Evolutionary conservation across 257 asterid genomes (phyloP), one percentile per base, ranked within the genome.

Genomic region (Solanum phureja): DNA sequence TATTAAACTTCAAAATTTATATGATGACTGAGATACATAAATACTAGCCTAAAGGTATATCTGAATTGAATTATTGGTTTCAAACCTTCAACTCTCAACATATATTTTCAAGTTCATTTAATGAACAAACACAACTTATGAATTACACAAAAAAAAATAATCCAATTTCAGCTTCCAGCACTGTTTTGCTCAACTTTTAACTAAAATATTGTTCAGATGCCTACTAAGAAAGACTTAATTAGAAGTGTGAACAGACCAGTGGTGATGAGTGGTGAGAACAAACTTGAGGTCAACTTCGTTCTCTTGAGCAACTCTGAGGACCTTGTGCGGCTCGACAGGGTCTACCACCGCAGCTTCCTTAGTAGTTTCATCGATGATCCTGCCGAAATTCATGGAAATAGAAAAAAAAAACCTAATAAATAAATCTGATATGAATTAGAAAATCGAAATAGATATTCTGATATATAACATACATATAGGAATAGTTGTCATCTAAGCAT

Each of bases 181-280:
- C 66, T 81, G 42, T 46, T 81, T 79, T 79, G 19, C 24, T 81
- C 66, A 44, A 44, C 85, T 8, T 7, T 18, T n/a, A 42, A 14
- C 27, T 16, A 23, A 44, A 79, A 44, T 16, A 46, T 27, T 81
- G 66, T 46, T 82, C 66, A 68, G 73, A 52, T 82, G 44, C 76
- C 13, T 83, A 75, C 81, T 27, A 24, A 81, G 76, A 27, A 69
- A 69, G 12, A 31, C 12, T 69, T 31, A 69, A 69, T 34, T 18
- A 38, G 27, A 27, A 40, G 29, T 34, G 31, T 23, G 84, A 34
- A 68, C 89, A 52, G 42, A 96, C 99, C 98, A 94, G 94, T 97
- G 99, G 83, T 97, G 98, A 91, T 97, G 98, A 83, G 99, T 95
- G 86, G 99, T 95, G 92, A 97, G 98, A 68, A 97, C 96, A 64